Conservation (phyloP, 2,329 filamentous ascomycete genomes). For the Ambrosiella cleistominuta region DNA sequence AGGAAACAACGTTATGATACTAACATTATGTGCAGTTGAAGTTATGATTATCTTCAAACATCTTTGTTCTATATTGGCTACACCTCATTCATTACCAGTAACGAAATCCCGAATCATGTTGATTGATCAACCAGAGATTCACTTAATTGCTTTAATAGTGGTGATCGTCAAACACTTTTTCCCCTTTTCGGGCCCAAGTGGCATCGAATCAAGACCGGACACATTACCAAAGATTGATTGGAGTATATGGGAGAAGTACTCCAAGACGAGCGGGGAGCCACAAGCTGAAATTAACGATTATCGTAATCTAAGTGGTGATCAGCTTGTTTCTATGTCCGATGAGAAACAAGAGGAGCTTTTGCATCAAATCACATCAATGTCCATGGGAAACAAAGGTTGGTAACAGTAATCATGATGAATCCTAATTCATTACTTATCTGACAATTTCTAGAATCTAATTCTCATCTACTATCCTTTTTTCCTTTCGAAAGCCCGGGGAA, state of each 20-base stretch:
- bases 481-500: not conserved
- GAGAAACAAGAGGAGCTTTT: constrained; percentile 50
- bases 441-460: not conserved
- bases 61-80: constrained; percentile 1
- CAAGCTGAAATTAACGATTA: constrained; percentile 22
- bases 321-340: constrained; percentile 44
- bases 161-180: constrained; percentile 65
- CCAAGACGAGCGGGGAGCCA: constrained; percentile 14
- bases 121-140: constrained; percentile 53
- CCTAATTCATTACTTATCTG: too few species aligned
- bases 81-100: constrained; percentile 4
- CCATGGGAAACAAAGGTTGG: constrained; percentile 5
- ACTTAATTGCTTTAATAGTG: constrained; percentile 52
- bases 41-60: constrained; percentile 10
- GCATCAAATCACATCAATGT: constrained; percentile 21
- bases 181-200: constrained; percentile 40
- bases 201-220: constrained; percentile 16
- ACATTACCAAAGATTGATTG: constrained; percentile 41
- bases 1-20: not conserved
- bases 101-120: constrained; percentile 10
- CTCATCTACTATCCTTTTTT: constrained; percentile 5
- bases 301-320: constrained; percentile 37
- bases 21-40: constrained; percentile 14
- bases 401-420: not conserved
- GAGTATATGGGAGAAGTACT: constrained; percentile 37